Base-by-base conservation (phyloP, 2,329 filamentous ascomycete species). In the Colletotrichum sp. region DNA sequence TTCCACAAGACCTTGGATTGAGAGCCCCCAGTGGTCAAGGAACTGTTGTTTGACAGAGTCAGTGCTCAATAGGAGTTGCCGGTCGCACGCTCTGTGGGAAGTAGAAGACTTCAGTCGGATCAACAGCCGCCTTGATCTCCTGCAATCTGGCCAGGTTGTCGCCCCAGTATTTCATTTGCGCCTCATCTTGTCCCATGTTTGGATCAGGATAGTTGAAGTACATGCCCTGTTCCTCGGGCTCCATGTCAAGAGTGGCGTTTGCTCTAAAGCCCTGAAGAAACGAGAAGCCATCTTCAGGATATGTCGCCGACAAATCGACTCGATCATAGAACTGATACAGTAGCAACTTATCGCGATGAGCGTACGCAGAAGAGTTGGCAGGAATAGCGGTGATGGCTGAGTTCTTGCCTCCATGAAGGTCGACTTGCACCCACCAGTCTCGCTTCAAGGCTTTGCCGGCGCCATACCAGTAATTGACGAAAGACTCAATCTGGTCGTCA, bases 261-360 rank as follows among this genome's bases (percentile, higher is more conserved):
- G 78, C 72, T 16, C 83, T 79, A 71, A 87, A 86, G 29, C 80
- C 79, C 59, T 83, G 78, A 29, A 87, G 78, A 12, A 84, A 79
- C 4, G 78, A 65, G 63, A 85, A 84, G 0, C 86, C 85, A 13
- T 82, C 80, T 5, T 78, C 69, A 0, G 85, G 85, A 65, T 85
- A 85, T 3, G 76, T 61, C 27, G 77, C 78, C 70, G 83, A 81
- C 6, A 82, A 25, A 49, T 74, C 77, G 36, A 78, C 82, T 62
- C 85, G 85, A 34, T 88, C 83, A n/a, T 81, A 78, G 67, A 90
- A 86, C 79, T 91, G 87, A 59, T 87, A 89, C 4, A 91, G 87
- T 3, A 89, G 84, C n/a, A 90, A 85, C 78, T 87, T 85, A 69
- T 86, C 81, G 25, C 85, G 85, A 77, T 87, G 85, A 0, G 82